These are phyloP conservation scores for Leccinum variicolor DNA, from an alignment of 768 basidiomycete species.

Conservation along the genomic window DNA sequence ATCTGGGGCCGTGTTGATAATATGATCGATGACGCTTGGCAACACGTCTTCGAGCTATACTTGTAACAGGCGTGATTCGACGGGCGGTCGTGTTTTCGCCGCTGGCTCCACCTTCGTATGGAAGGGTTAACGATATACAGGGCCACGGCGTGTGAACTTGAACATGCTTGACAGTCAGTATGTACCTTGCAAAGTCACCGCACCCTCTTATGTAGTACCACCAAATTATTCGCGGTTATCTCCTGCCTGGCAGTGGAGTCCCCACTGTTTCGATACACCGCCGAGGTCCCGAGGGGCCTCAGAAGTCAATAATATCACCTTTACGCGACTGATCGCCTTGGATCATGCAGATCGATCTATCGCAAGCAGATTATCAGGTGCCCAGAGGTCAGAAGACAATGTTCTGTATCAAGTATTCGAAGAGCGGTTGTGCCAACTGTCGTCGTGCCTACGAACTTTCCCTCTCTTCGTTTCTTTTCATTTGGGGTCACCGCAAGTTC, in stretches of 20 bases:
- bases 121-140: neutral
- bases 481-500: neutral
- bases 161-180: neutral
- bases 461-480: conserved; percentile 1
- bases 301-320: neutral
- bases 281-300: conserved; percentile 15
- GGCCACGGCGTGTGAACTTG: neutral
- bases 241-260: too few species aligned
- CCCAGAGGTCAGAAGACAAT: neutral
- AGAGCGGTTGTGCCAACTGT: neutral
- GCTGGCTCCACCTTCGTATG: neutral
- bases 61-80: neutral
- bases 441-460: conserved; percentile 7
- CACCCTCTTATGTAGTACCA: neutral
- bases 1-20: neutral
- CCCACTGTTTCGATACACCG: neutral
- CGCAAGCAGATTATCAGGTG: neutral
- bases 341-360: neutral
- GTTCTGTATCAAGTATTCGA: neutral
- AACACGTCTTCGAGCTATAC: neutral
- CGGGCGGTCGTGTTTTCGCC: neutral
- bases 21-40: neutral
- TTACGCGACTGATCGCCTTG: neutral
- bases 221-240: neutral
- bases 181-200: neutral